Evolutionary conservation across 768 basidiomycete species (phyloP).

Genomic region (Kwoniella sp.): DNA sequence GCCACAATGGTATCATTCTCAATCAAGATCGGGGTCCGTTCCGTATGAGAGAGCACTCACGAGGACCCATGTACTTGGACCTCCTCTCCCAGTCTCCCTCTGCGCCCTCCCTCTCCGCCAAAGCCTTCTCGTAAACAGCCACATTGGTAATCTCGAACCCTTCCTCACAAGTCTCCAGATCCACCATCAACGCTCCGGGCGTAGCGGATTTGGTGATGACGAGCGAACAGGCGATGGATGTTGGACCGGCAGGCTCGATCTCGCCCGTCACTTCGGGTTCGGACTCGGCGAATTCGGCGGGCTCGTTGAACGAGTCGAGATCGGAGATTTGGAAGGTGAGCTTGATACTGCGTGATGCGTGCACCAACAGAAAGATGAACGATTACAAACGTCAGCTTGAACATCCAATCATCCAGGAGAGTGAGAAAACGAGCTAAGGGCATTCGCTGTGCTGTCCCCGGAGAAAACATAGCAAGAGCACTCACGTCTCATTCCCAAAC

Average conservation of each 20-base stretch:
- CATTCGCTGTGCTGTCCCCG: too few species aligned
- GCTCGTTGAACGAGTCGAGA: constrained; percentile 63
- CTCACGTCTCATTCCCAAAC: constrained; percentile 87
- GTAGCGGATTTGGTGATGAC: constrained; percentile 72
- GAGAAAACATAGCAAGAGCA: too few species aligned
- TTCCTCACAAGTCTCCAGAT: constrained; percentile 51
- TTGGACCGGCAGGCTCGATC: constrained; percentile 54
- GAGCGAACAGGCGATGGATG: constrained; percentile 75
- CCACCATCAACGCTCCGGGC: constrained; percentile 67
- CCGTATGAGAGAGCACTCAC: constrained; percentile 64
- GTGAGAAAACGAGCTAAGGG: too few species aligned
- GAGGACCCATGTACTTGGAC: constrained; percentile 88
- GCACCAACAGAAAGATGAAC: background rate
- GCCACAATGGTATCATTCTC: too few species aligned
- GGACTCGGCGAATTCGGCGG: constrained; percentile 55
- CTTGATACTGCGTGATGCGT: constrained; percentile 65
- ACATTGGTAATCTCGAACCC: constrained; percentile 76
- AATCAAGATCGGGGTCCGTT: too few species aligned
- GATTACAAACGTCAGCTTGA: too few species aligned
- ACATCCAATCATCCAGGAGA: too few species aligned
- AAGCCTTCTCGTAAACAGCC: constrained; percentile 72
- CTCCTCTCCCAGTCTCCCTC: constrained; percentile 94
- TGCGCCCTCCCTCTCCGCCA: constrained; percentile 75
- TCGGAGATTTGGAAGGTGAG: constrained; percentile 92
- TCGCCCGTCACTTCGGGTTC: constrained; percentile 37